Percentiles rank a stretch among this genome's conserved stretches.
These are phyloP conservation scores for Glycine soja DNA, from an alignment of 306 rosid species.

Conservation along the genomic window DNA sequence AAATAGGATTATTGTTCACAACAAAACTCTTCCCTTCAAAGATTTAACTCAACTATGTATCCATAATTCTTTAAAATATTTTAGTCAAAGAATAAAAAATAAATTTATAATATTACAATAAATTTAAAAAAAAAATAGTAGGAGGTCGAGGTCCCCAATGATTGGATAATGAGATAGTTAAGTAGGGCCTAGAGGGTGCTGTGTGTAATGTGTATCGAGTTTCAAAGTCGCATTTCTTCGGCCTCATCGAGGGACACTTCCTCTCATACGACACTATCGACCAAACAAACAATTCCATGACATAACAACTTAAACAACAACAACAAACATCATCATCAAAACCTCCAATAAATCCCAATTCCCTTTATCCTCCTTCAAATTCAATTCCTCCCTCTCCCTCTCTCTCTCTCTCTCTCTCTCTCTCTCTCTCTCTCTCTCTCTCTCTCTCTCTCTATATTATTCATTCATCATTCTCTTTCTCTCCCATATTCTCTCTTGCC, in stretches of 20 bases:
- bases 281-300: slow-evolving; percentile 27
- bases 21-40: no score
- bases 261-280: neutral
- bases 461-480: neutral
- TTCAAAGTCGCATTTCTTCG: neutral
- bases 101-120: no score
- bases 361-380: neutral
- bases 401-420: no score
- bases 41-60: no score
- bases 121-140: neutral
- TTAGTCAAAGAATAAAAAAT: no score
- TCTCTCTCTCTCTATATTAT: neutral
- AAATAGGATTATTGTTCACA: no score
- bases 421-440: no score
- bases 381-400: neutral
- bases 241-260: slow-evolving; percentile 9
- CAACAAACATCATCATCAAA: neutral
- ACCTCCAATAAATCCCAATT: neutral
- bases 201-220: neutral
- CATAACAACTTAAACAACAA: slow-evolving; percentile 24
- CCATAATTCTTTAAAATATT: no score
- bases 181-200: neutral
- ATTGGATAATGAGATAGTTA: neutral
- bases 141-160: neutral
- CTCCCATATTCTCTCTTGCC: neutral